Evolutionary conservation across 2,329 filamentous ascomycete genomes (phyloP).

Genomic region (Diaporthe vexans): DNA sequence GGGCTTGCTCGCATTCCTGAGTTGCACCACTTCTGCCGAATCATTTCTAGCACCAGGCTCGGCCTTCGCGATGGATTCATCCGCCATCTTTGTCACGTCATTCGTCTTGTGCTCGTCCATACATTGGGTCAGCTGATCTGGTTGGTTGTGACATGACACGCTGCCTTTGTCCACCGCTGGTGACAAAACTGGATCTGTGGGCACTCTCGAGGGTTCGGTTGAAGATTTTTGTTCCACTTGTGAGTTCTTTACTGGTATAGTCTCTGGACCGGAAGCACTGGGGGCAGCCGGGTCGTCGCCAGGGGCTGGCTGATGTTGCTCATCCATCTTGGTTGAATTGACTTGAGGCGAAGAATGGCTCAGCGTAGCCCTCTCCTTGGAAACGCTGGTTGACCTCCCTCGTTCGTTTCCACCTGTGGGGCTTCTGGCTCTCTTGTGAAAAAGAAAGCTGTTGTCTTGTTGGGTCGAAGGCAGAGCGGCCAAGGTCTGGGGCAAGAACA

Average conservation of each 20-base stretch:
- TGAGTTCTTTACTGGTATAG: not conserved
- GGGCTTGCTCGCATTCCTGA: not conserved
- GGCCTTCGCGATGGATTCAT: not conserved
- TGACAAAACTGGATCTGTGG: not conserved
- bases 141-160: not conserved
- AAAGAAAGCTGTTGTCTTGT: slow-evolving; percentile 52
- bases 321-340: not conserved
- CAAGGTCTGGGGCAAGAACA: not conserved
- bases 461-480: slow-evolving; percentile 42
- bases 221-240: not conserved
- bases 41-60: not conserved
- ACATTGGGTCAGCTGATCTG: not conserved
- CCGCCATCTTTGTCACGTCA: not conserved
- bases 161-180: not conserved
- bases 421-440: slow-evolving; percentile 45
- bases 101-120: not conserved
- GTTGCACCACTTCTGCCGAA: not conserved
- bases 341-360: not conserved
- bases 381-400: not conserved
- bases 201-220: not conserved
- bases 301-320: not conserved
- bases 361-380: not conserved
- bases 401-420: not conserved
- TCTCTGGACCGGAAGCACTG: not conserved
- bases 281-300: not conserved